Conservation (phyloP, 2,329 filamentous ascomycete species). For the Arthrinium phaeospermum region DNA sequence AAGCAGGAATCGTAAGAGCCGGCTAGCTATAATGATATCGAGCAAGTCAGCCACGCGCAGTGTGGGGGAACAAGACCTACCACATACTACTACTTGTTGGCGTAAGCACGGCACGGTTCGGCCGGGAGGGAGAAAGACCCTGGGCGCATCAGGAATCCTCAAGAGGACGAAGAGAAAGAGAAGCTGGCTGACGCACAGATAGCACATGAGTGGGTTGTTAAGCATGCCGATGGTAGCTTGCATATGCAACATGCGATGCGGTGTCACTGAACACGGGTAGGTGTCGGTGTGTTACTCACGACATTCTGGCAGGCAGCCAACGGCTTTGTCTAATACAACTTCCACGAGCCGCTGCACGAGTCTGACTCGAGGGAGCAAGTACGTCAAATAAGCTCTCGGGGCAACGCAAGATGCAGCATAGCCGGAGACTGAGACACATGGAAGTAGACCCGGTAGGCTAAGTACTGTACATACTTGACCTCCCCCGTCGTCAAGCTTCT, state of each 20-base stretch:
- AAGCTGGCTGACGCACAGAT: not conserved
- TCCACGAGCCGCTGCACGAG: not conserved
- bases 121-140: not conserved
- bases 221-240: constrained; percentile 1
- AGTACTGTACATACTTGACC: not conserved
- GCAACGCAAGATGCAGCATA: not conserved
- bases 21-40: not conserved
- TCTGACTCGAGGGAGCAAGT: not conserved
- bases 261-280: not conserved
- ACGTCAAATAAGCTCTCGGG: not conserved
- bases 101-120: not conserved
- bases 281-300: not conserved
- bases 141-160: not conserved
- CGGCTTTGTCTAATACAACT: not conserved
- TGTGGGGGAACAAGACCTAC: not conserved
- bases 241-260: not conserved
- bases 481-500: not conserved
- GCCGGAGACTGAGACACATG: no score
- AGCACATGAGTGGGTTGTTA: not conserved
- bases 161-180: not conserved
- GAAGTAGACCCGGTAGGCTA: no score
- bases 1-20: not conserved
- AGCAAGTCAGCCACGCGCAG: not conserved
- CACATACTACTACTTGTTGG: not conserved
- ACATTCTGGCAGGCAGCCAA: not conserved